A percentile compares a stretch with the other conserved stretches of the same genome.
Conservation (phyloP, 2,329 filamentous ascomycete species). For the Sporothrix variecibatus region DNA sequence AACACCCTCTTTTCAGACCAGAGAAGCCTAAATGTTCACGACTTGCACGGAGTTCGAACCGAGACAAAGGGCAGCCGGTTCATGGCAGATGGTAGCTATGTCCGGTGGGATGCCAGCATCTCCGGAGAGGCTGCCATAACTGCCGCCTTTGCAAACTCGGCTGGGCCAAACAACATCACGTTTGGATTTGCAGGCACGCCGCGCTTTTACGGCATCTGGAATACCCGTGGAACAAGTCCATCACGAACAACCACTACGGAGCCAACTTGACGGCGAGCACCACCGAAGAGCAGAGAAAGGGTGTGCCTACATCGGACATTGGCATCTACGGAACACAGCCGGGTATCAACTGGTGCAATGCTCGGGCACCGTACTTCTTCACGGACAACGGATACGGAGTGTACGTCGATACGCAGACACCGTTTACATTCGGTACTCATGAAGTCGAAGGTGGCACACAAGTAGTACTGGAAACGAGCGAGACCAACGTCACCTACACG, state of each 20-base stretch:
- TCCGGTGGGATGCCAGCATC: conserved; percentile 14
- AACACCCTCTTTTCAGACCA: not conserved
- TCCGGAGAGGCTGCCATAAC: not conserved
- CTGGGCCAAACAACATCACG: not conserved
- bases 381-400: conserved; percentile 39
- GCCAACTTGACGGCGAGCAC: not conserved
- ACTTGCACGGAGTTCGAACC: no score
- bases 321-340: conserved; percentile 35
- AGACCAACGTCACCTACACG: conserved; percentile 37
- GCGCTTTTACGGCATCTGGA: conserved; percentile 26
- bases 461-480: conserved; percentile 38
- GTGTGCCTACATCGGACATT: conserved; percentile 17
- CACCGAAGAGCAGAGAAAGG: not conserved
- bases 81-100: not conserved
- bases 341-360: conserved; percentile 41
- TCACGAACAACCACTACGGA: conserved; percentile 21
- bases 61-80: not conserved
- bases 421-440: conserved; percentile 38
- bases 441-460: conserved; percentile 24
- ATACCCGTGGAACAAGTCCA: conserved; percentile 29
- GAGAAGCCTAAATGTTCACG: not conserved
- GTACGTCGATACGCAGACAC: conserved; percentile 38
- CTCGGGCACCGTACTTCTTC: conserved; percentile 41
- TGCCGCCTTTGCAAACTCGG: not conserved
- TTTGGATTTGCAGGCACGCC: not conserved